Evolutionary conservation across 176 grass and related monocot species (phyloP), one percentile per base, ranked within the genome.

Genomic region (Dactylis glomerata): DNA sequence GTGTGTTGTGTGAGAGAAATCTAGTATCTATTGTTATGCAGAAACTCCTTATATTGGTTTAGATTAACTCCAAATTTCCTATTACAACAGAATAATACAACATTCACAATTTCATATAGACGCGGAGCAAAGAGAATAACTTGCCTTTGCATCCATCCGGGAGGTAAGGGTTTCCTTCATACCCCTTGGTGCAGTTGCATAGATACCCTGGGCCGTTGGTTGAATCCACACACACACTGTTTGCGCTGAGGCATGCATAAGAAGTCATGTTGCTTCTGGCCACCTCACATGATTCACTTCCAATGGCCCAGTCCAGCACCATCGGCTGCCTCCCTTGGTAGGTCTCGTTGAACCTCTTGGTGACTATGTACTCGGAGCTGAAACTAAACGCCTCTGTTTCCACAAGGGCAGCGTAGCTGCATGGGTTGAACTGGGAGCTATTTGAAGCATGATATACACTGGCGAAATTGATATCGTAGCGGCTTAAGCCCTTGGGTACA

Each of bases 281-380:
- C 67, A 32, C 42, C 0, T 52, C 32, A 1, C 85, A 86, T 38
- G 68, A 16, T 28, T 22, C 31, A 42, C n/a, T 64, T 19, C 85
- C 56, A 41, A 86, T 73, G 3, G 51, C 68, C 85, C 85, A 86
- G 68, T 86, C 85, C 10, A 86, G 55, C 10, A 86, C 68, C 27
- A 86, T 24, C 0, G 67, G 84, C 44, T 41, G 56, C n/a, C n/a
- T 20, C 1, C 76, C 84, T 44, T 51, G 0, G 16, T 80, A 50
- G 7, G 76, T 86, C 0, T 80, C 41, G 0, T 86, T 80, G 34
- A 86, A 86, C 1, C n/a, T 86, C 41, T 2, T 71, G 33, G 64
- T 81, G 45, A 73, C 54, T 54, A 77, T 77, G 59, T 68, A 85
- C 2, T 77, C 61, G 1, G 23, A 77, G 19, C 61, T 77, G 34